Evolutionary conservation across 1,139 yeast species (phyloP).

Genomic region (Saccharomyces hybrid): DNA sequence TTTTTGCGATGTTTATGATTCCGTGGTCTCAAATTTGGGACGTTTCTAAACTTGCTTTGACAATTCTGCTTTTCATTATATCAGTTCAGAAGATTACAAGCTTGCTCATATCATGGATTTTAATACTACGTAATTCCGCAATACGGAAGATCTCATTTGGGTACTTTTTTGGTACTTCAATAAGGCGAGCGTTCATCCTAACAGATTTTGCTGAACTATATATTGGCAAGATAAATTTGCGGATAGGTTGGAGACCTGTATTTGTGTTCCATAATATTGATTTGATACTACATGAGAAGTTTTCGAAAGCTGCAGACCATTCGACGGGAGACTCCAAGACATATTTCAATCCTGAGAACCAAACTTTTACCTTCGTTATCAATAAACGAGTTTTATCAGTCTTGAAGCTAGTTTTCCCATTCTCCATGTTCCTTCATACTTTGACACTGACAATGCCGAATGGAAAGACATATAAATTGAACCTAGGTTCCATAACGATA

Average conservation of each 20-base stretch:
- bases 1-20: not conserved
- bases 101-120: not conserved
- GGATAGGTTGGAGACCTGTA: conserved; percentile 16
- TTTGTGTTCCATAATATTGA: conserved; percentile 16
- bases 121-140: not conserved
- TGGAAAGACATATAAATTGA: conserved; percentile 9
- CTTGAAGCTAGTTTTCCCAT: conserved; percentile 11
- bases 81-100: not conserved
- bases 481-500: conserved; percentile 15
- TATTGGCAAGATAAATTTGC: conserved; percentile 12
- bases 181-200: conserved; percentile 8
- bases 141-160: conserved; percentile 11
- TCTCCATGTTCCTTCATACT: conserved; percentile 14
- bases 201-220: conserved; percentile 10
- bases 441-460: conserved; percentile 8
- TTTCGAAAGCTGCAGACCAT: not conserved
- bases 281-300: conserved; percentile 4
- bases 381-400: conserved; percentile 5
- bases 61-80: not conserved
- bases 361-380: conserved; percentile 5
- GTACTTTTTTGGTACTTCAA: conserved; percentile 15
- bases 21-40: not conserved
- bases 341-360: not conserved
- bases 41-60: not conserved
- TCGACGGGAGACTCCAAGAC: not conserved